Percentiles rank a stretch among this genome's conserved stretches.
Conservation (phyloP, 2,329 filamentous ascomycete species). For the Arthrobotrys sinensis region DNA sequence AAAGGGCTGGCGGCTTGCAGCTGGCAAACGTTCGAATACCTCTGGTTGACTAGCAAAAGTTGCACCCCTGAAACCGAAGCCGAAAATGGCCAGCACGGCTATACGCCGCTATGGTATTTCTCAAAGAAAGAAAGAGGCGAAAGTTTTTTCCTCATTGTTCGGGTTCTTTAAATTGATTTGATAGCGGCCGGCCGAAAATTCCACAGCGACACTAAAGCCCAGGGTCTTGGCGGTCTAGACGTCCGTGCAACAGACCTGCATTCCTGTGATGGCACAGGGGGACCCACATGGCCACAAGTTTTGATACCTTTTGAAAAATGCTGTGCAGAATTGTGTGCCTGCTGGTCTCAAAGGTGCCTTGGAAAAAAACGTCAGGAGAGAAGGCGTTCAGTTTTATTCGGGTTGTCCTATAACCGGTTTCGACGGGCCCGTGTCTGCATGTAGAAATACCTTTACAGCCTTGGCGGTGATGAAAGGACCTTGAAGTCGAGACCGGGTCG, state of each 20-base stretch:
- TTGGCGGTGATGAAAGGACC: not conserved
- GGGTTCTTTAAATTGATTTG: conserved; percentile 12
- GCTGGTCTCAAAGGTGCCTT: conserved; percentile 8
- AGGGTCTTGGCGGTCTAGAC: conserved; percentile 21
- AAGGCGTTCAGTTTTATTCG: not conserved
- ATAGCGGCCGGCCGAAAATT: conserved; percentile 29
- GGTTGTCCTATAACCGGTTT: not conserved
- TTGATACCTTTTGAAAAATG: not conserved
- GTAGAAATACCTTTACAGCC: not conserved
- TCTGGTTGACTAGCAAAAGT: not conserved
- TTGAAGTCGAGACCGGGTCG: not conserved
- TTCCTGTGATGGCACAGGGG: conserved; percentile 29
- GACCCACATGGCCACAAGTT: conserved; percentile 33
- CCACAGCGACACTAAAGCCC: conserved; percentile 33
- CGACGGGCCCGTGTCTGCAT: conserved; percentile 8
- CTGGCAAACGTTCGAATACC: not conserved
- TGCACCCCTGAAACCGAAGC: conserved; percentile 29
- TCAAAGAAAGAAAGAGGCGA: conserved; percentile 12
- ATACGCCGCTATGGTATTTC: not conserved
- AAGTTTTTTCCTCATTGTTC: conserved; percentile 14
- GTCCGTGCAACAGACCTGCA: conserved; percentile 50
- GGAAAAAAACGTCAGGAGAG: conserved; percentile 2
- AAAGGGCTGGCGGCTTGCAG: not conserved
- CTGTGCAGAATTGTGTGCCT: conserved; percentile 10
- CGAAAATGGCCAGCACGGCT: conserved; percentile 4